Evolutionary conservation across 306 rosid species (phyloP).

Genomic region (Fragaria iinumae): DNA sequence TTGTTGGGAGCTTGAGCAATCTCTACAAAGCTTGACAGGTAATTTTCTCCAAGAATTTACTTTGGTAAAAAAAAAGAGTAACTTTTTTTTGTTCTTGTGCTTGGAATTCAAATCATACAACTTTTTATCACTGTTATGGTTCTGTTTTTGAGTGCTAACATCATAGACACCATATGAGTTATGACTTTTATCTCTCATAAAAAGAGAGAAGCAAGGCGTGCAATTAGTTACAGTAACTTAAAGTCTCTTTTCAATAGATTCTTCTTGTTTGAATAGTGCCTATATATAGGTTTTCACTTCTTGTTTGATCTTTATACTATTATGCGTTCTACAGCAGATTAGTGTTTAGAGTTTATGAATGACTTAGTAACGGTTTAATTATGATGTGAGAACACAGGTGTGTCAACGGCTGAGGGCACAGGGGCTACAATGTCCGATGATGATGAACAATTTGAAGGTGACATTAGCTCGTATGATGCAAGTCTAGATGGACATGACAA

Average conservation of each 20-base stretch:
- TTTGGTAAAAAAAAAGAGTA: no score
- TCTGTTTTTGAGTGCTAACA: conserved; percentile 5
- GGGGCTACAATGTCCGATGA: conserved; percentile 94
- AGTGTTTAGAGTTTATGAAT: neutral
- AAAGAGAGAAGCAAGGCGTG: neutral
- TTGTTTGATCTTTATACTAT: neutral
- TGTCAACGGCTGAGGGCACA: conserved; percentile 77
- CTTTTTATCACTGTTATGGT: neutral
- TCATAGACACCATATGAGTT: neutral
- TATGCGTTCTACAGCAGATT: neutral
- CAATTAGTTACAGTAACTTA: neutral
- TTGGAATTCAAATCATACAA: neutral
- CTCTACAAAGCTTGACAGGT: conserved; percentile 87
- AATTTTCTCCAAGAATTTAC: conserved; percentile 12
- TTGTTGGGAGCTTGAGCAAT: conserved; percentile 90
- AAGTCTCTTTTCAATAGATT: neutral
- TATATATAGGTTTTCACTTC: neutral
- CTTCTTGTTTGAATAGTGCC: neutral
- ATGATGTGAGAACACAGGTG: conserved; percentile 46
- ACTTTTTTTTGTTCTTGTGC: neutral
- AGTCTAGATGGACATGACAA: conserved; percentile 62
- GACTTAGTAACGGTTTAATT: neutral
- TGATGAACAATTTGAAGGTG: conserved; percentile 79
- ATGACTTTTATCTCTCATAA: neutral
- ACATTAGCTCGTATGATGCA: conserved; percentile 63